Base-by-base conservation (phyloP, 2,329 filamentous ascomycete genomes). In the Clathrospora elynae region DNA sequence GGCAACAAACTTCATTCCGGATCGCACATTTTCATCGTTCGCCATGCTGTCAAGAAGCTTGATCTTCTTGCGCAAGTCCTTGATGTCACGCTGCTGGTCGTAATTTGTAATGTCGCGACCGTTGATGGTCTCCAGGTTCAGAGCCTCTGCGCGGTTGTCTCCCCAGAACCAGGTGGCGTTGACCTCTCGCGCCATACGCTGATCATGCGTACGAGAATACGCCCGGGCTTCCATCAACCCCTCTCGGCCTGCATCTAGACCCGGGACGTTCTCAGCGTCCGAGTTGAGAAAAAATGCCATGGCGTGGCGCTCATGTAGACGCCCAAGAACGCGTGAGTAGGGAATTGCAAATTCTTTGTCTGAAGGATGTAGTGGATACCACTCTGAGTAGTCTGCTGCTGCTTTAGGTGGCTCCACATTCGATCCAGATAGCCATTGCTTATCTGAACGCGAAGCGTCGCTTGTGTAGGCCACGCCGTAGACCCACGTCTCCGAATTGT, bases 161-260 rank as follows among this genome's bases (percentile, higher is more conserved):
- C 74, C 79, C 76, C 78, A 82, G 59, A 77, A 81, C 80, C 80
- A 84, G 0, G 67, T 63, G 17, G 74, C 71, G 10, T 68, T 72
- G 0, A 29, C 13, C 5, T 39, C 34, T 10, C 25, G 3, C 2
- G 51, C 30, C 18, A 83, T 79, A 2, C 80, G 77, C 1, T 67
- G 48, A 43, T 84, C 78, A 11, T 73, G 66, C 9, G 68, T 49
- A 0, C 62, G 55, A 1, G 78, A 74, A 54, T 74, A 82, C 1
- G 60, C 52, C 2, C 81, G 73, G 1, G 73, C 78, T n/a, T 70
- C 65, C 1, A 72, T 34, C 1, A 80, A 64, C 2, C 75, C 73
- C 9, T 66, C 55, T 0, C 78, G 54, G n/a, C 82, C 81, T 7
- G 68, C 62, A 9, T 69, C 67, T 1, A 81, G 59, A 1, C 42